Evolutionary conservation across 768 basidiomycete species (phyloP), one percentile per base, ranked within the genome.

Genomic region (Boletus subcaerulescens): DNA sequence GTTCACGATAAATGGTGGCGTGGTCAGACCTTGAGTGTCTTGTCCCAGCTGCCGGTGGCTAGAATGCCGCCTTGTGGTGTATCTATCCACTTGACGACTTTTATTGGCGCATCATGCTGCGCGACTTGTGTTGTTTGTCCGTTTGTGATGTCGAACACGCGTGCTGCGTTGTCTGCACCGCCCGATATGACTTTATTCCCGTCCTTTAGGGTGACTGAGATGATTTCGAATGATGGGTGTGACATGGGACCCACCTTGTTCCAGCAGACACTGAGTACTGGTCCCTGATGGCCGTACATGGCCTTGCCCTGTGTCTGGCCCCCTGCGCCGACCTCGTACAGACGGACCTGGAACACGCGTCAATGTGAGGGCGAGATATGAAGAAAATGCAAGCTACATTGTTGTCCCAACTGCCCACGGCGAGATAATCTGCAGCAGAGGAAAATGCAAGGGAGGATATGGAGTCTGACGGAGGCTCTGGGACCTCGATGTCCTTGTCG

Each of bases 1-100:
- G 29, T 26, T 52, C 29, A 36, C 43, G 44, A 40, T 31, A 26
- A 45, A 39, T 9, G 33, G 24, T n/a, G 48, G 32, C 55, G 47
- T 42, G 45, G 1, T 59, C 56, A 3, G 60, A 94, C 95, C 80
- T 94, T 96, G 67, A 98, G 73, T 2, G 92, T 96, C 74, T 96
- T 96, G 71, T 99, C 96, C 97, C 97, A 99, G 50, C 93, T 93
- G 11, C 94, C 97, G 1, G 96, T 98, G 13, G 87, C 91, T 18
- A 95, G 76, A 58, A 95, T 84, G 14, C 90, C 83, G 35, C 81
- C 81, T 57, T 81, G 82, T 20, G 84, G 85, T 6, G 86, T 81
- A 57, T 94, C 89, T 49, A 93, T 77, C 84, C 88, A 94, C 50
- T 84, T 80, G 38, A 93, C 86, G 54, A 82, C 85, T 70, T 86